Percentiles rank a stretch among this genome's conserved stretches.
phyloP scores from a whole-genome alignment of 2,329 filamentous ascomycete genomes.

The Fusarium sp. region DNA sequence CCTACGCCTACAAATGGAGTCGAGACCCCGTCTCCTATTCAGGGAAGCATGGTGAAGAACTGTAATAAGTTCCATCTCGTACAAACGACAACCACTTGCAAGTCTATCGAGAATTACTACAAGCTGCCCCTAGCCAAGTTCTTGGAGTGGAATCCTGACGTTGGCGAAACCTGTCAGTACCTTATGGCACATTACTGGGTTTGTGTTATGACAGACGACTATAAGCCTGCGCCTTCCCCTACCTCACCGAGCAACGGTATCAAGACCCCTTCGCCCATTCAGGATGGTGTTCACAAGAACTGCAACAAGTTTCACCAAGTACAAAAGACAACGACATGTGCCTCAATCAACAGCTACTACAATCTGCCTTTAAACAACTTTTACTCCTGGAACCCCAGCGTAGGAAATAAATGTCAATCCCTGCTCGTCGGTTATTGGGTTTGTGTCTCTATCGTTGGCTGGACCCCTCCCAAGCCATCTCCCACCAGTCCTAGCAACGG shows the following conservation, averaged over 20 bases:
- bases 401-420: not conserved
- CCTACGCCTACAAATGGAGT: not conserved
- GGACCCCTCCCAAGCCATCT: not conserved
- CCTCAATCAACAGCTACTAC: not conserved
- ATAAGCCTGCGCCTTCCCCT: not conserved
- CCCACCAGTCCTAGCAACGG: not conserved
- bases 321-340: not conserved
- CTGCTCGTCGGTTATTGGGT: not conserved
- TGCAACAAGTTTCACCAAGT: not conserved
- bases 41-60: not conserved
- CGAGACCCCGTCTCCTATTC: not conserved
- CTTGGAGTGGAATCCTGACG: not conserved
- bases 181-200: not conserved
- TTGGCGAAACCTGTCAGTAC: not conserved
- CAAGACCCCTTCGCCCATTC: not conserved
- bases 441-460: not conserved
- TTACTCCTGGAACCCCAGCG: not conserved
- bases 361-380: not conserved
- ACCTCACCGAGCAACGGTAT: not conserved
- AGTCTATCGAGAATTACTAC: not conserved
- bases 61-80: not conserved
- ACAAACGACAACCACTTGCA: not conserved
- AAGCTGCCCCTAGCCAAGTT: not conserved
- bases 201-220: not conserved
- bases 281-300: not conserved